Conservation (phyloP, 768 basidiomycete species). For the Coprinopsis cinerea region DNA sequence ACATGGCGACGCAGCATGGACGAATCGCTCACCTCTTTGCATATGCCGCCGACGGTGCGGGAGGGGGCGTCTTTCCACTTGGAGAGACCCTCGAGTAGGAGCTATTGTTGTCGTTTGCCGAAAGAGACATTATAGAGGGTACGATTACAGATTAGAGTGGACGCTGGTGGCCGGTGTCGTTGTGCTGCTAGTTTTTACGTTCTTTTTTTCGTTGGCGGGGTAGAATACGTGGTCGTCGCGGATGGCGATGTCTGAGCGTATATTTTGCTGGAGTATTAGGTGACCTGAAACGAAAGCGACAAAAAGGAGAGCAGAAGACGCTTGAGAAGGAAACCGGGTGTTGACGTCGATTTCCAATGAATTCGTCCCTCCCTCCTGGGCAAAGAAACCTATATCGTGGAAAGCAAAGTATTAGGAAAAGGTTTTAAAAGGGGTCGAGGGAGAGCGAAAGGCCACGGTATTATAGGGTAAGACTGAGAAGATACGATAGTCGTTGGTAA, state of each 20-base stretch:
- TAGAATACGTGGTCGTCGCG: constrained; percentile 21
- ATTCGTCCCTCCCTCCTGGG: neutral
- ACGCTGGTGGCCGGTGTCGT: constrained; percentile 20
- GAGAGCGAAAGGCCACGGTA: constrained; percentile 9
- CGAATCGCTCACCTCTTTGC: constrained; percentile 64
- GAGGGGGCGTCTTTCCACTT: constrained; percentile 86
- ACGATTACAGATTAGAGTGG: constrained; percentile 78
- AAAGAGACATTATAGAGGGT: constrained; percentile 87
- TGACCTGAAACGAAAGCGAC: neutral
- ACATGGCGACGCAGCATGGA: constrained; percentile 6
- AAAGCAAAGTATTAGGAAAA: constrained; percentile 3
- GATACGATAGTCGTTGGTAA: constrained; percentile 7
- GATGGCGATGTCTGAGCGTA: neutral
- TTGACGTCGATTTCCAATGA: neutral
- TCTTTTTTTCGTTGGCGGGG: constrained; percentile 13
- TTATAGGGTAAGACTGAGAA: constrained; percentile 9
- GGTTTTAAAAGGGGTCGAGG: constrained; percentile 2
- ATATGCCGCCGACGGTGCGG: constrained; percentile 84
- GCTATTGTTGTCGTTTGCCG: constrained; percentile 74
- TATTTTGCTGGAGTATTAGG: constrained; percentile 9
- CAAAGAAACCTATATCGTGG: neutral
- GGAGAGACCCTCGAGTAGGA: constrained; percentile 73
- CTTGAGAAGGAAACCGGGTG: neutral
- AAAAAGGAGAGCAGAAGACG: neutral
- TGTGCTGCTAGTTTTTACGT: constrained; percentile 1